Base-by-base conservation (phyloP, 2,329 filamentous ascomycete species). In the Colletotrichum higginsianum region DNA sequence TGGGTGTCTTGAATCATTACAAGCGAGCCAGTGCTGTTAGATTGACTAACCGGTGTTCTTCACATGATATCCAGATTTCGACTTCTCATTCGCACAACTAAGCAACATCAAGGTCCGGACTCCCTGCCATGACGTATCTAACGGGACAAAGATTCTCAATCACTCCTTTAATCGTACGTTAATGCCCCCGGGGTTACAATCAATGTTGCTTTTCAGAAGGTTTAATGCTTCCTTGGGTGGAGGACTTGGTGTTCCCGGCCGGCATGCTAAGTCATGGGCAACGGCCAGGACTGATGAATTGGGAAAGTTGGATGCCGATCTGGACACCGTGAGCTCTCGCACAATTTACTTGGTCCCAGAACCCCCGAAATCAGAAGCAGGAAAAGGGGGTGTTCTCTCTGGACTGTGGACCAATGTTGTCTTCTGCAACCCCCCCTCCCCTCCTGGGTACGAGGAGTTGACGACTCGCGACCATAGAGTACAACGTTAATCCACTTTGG, bases 401-500 rank as follows among this genome's bases (percentile, higher is more conserved):
- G 30, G 53, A 23, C 18, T 66, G 47, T 61, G 65, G 57, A 55
- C 40, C 47, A 15, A 23, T 26, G 55, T 44, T 57, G 35, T 11
- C 35, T 40, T 49, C 30, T 40, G 15, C 38, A 23, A 16, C 42
- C 55, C 61, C 61, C 30, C 30, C 30, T 9, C 8, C 30, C 8
- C 30, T 35, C 30, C 30, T 30, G 26, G 26, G 30, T 35, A 35
- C 30, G 30, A 35, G 30, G 66, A 61, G 40, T 53, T 26, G 61
- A 16, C 23, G 53, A 26, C 26, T 35, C 60, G 26, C 15, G 40
- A 38, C 23, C 38, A 21, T 18, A 49, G 30, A 61, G 58, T 69
- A 60, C 66, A 52, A 69, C 61, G 35, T 53, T 26, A 66, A 30
- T 53, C 67, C 61, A 66, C 61, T 40, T 47, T 55, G 23, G 65